phyloP scores from a whole-genome alignment of 2,329 filamentous ascomycete species.

The Xylariaceae sp. region DNA sequence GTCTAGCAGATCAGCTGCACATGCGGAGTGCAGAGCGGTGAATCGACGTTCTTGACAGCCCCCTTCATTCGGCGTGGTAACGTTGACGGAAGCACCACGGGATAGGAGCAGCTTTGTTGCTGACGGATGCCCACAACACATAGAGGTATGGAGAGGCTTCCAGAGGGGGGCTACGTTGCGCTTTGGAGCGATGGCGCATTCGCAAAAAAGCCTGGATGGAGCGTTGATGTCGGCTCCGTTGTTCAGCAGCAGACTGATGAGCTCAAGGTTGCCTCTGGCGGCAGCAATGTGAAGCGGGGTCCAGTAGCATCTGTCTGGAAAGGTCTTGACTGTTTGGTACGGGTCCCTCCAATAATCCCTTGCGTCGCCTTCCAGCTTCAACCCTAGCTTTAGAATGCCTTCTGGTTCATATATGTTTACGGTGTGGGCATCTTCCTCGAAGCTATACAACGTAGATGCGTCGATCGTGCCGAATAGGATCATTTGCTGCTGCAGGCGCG shows the following conservation, averaged over 20 bases:
- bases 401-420: too few relatives aligned
- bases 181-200: constrained; percentile 8
- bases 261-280: constrained; percentile 16
- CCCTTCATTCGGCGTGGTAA: constrained; percentile 9
- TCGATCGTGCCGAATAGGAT: neutral
- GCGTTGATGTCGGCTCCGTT: constrained; percentile 21
- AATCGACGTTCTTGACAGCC: neutral
- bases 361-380: too few relatives aligned
- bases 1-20: constrained; percentile 4
- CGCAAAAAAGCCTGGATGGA: constrained; percentile 18
- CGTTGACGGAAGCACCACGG: constrained; percentile 18
- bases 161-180: constrained; percentile 8
- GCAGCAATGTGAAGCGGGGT: constrained; percentile 23
- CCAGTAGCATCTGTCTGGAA: constrained; percentile 15
- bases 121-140: constrained; percentile 21
- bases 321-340: neutral
- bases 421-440: neutral
- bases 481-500: neutral
- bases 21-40: constrained; percentile 25
- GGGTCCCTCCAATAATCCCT: neutral
- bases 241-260: constrained; percentile 19
- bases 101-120: constrained; percentile 19
- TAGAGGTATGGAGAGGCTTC: constrained; percentile 23
- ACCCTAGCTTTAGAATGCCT: too few relatives aligned
- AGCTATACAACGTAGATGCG: neutral